A percentile compares a stretch with the other conserved stretches of the same genome.
phyloP scores from a whole-genome alignment of 352 stramenopile genomes.

The Phytophthora tentaculata region DNA sequence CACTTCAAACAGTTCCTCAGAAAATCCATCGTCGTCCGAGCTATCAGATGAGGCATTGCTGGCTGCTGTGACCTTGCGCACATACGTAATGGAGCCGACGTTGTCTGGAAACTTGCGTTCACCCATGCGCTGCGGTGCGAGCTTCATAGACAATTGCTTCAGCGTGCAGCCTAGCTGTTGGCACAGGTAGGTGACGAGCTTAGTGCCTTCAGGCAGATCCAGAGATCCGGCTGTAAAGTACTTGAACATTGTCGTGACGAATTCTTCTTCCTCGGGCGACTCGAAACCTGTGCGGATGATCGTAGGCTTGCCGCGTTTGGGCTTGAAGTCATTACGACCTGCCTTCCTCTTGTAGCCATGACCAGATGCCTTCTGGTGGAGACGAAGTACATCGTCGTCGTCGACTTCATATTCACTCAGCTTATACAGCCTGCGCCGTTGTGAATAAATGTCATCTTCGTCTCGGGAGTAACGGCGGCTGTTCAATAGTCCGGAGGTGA shows the following conservation, averaged over 20 bases:
- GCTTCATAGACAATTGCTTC: slow-evolving; percentile 75
- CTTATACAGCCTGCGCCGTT: slow-evolving; percentile 19
- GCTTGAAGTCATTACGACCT: slow-evolving; percentile 4
- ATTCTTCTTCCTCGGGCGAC: slow-evolving; percentile 65
- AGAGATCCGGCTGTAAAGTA: slow-evolving; percentile 68
- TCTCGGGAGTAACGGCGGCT: slow-evolving; percentile 15
- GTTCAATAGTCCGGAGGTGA: slow-evolving; percentile 26
- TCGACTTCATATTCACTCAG: slow-evolving; percentile 19
- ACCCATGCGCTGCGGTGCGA: slow-evolving; percentile 55
- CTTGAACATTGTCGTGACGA: slow-evolving; percentile 63
- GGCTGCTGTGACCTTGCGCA: slow-evolving; percentile 35
- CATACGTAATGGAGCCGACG: slow-evolving; percentile 61
- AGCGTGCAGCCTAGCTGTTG: slow-evolving; percentile 57
- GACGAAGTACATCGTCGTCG: slow-evolving; percentile 4
- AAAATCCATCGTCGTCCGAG: slow-evolving; percentile 36
- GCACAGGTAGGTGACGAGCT: slow-evolving; percentile 64
- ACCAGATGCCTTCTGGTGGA: background rate
- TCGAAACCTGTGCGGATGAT: slow-evolving; percentile 84
- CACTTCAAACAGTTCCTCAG: slow-evolving; percentile 57
- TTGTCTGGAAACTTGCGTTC: slow-evolving; percentile 68
- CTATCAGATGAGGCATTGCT: slow-evolving; percentile 12
- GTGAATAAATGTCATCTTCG: background rate
- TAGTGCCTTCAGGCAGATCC: slow-evolving; percentile 58
- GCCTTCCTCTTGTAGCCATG: slow-evolving; percentile 27
- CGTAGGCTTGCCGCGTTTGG: slow-evolving; percentile 52